Conservation (phyloP, 768 basidiomycete genomes). For the Boletus rufocinnamomeus region DNA sequence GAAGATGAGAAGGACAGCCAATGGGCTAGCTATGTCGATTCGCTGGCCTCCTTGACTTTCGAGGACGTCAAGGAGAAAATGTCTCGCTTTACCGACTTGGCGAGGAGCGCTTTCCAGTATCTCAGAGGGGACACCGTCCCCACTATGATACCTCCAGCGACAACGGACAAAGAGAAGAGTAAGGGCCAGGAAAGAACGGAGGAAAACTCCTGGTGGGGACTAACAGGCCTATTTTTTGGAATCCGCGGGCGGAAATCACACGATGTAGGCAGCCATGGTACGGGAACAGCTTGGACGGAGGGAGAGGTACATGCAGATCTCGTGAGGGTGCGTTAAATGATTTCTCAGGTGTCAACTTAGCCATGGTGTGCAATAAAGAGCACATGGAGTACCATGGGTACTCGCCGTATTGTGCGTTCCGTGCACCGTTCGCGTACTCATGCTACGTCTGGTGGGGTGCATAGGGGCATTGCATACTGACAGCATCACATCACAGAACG, state of each 20-base stretch:
- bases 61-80: slow-evolving; percentile 55
- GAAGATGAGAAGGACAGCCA: slow-evolving; percentile 29
- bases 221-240: slow-evolving; percentile 71
- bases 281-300: slow-evolving; percentile 57
- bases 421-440: slow-evolving; percentile 2
- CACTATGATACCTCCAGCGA: slow-evolving; percentile 34
- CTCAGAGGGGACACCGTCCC: slow-evolving; percentile 63
- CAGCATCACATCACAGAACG: slow-evolving; percentile 49
- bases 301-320: slow-evolving; percentile 84
- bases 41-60: slow-evolving; percentile 53
- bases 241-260: slow-evolving; percentile 46
- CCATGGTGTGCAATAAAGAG: neutral
- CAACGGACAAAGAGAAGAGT: slow-evolving; percentile 30
- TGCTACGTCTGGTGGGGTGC: slow-evolving; percentile 4
- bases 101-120: slow-evolving; percentile 66
- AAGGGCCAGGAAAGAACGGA: slow-evolving; percentile 34
- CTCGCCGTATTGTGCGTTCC: slow-evolving; percentile 3
- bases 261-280: slow-evolving; percentile 33
- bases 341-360: slow-evolving; percentile 5
- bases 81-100: slow-evolving; percentile 46
- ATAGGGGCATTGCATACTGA: slow-evolving; percentile 11
- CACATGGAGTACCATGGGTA: neutral
- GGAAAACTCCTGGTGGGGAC: slow-evolving; percentile 47
- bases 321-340: slow-evolving; percentile 54
- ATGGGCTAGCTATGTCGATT: slow-evolving; percentile 42